These are phyloP conservation scores for Capsella bursapastoris DNA, from an alignment of 345 rosid species.

Conservation along the genomic window DNA sequence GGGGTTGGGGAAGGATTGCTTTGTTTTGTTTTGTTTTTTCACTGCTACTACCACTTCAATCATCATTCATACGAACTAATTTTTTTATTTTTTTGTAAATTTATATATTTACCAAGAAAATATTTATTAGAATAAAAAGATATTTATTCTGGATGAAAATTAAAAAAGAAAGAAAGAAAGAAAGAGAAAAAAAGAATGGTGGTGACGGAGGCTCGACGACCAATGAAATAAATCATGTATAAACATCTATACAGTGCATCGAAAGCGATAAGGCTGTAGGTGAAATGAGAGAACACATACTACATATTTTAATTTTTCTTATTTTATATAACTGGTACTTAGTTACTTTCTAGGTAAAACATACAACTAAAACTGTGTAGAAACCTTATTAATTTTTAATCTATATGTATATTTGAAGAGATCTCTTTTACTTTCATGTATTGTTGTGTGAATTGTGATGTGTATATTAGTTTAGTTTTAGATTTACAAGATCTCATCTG, in stretches of 20 bases:
- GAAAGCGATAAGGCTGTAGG: constrained; percentile 48
- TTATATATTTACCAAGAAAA: background rate
- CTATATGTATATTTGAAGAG: too few relatives aligned
- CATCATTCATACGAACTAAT: constrained; percentile 27
- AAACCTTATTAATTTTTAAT: too few relatives aligned
- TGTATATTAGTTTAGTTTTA: background rate
- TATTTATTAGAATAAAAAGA: background rate
- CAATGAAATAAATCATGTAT: constrained; percentile 52
- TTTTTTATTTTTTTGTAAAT: background rate
- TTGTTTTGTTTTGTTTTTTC: constrained; percentile 50
- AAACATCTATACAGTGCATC: constrained; percentile 39
- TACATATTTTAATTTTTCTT: background rate
- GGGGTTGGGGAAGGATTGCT: constrained; percentile 44
- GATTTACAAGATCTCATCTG: background rate
- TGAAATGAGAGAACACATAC: background rate
- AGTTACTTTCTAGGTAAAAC: background rate
- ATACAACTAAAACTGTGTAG: too few relatives aligned
- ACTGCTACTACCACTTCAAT: constrained; percentile 56
- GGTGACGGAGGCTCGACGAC: constrained; percentile 59
- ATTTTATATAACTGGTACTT: background rate
- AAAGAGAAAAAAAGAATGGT: constrained; percentile 30
- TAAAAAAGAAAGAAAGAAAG: too few relatives aligned
- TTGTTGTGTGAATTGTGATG: background rate
- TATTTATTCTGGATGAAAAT: constrained; percentile 1
- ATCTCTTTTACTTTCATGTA: too few relatives aligned